Conservation (phyloP, 306 rosid species). For the Abrus precatorius region DNA sequence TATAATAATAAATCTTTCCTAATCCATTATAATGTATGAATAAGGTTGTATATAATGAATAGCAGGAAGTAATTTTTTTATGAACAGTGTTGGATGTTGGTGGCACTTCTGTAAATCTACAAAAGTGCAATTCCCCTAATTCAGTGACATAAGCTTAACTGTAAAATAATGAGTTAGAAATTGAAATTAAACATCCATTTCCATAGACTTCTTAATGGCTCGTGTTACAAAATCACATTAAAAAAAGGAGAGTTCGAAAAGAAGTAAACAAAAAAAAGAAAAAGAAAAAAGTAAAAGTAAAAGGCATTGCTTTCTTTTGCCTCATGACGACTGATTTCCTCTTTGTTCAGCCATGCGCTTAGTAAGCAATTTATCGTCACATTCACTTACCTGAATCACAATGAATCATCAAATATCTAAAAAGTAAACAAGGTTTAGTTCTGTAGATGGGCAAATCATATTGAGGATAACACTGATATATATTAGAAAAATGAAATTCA, state of each 20-base stretch:
- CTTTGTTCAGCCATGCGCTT: neutral
- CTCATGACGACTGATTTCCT: no score
- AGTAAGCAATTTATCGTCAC: constrained; percentile 71
- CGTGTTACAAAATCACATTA: no score
- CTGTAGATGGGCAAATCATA: neutral
- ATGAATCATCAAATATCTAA: constrained; percentile 24
- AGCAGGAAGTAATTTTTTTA: neutral
- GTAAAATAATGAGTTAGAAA: neutral
- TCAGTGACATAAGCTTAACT: neutral
- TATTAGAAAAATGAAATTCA: neutral
- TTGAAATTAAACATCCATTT: neutral
- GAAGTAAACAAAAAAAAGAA: no score
- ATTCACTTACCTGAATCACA: constrained; percentile 69
- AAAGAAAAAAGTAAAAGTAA: no score
- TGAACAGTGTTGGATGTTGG: neutral
- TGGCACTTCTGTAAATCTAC: neutral
- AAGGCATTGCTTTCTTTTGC: no score
- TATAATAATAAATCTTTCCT: neutral
- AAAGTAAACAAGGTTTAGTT: no score
- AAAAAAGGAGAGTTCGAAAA: no score
- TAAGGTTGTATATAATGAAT: no score
- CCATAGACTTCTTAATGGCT: no score
- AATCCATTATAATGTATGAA: no score
- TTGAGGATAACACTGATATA: neutral
- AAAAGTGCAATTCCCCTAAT: neutral